Evolutionary conservation across 495 filamentous ascomycete genomes (phyloP), one percentile per base, ranked within the genome.

Genomic region (Xylaria palmicola): DNA sequence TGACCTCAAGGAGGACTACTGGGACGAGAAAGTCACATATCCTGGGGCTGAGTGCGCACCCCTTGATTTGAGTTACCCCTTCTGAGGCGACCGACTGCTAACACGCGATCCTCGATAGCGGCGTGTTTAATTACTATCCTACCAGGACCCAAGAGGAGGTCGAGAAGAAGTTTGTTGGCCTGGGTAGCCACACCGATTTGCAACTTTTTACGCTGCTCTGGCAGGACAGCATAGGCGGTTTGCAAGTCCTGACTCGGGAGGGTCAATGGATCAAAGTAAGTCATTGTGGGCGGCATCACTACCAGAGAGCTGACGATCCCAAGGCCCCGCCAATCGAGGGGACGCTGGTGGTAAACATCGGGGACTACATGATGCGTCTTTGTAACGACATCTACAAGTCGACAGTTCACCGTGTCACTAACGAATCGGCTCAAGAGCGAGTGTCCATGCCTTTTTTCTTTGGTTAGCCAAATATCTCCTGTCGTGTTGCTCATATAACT

Each of bases 381-480:
- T 85, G 81, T 26, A 89, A 88, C 63, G 81, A 85, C 65, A 68
- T 73, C 53, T 85, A 86, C 61, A 82, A 81, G 63, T 85, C 81
- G 7, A 87, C 83, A 0, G 79, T 86, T 47, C 85, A 86, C 65
- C 72, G 84, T 13, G 84, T 86, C 17, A 82, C 72, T 56, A 86
- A 81, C 53, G 68, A 72, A 12, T 73, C 72, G 51, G 68, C 45
- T n/a, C 70, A 60, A n/a, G 78, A 74, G 37, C 71, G 79, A 36
- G 85, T 80, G 59, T 84, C 79, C 8, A 84, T 89, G 73, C 85
- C 86, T 1, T 87, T 88, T 65, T 88, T 88, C 65, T 79, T 86
- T 55, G 80, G 72, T 71, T 19, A 50, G 56, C 24, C 56, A 6
- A 20, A 50, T 8, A 17, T 10, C 13, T 15, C 34, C 12, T 9